These are phyloP conservation scores for Stagonosporopsis rhizophila DNA, from an alignment of 2,329 filamentous ascomycete genomes.

Conservation along the genomic window DNA sequence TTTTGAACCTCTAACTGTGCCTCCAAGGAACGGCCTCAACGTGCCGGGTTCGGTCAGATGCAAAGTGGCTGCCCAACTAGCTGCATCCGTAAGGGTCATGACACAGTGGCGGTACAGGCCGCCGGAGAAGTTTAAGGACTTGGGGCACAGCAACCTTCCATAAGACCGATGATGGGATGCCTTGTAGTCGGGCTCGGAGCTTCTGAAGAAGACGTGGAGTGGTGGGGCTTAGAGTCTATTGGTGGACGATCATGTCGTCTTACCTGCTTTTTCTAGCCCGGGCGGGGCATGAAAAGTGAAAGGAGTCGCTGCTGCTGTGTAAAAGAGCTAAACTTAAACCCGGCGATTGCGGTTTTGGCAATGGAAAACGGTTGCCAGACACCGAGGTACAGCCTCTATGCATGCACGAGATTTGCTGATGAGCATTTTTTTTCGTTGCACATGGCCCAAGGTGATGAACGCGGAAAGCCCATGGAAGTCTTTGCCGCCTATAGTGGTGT, in stretches of 20 bases:
- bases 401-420: constrained; percentile 15
- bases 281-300: constrained; percentile 17
- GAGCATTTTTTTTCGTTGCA: constrained; percentile 12
- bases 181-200: constrained; percentile 32
- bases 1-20: constrained; percentile 7
- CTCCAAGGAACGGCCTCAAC: constrained; percentile 1
- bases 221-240: constrained; percentile 9
- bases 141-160: constrained; percentile 34
- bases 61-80: constrained; percentile 25
- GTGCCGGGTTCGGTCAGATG: constrained; percentile 32
- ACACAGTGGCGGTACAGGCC: constrained; percentile 34
- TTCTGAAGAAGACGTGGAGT: constrained; percentile 15
- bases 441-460: neutral
- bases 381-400: constrained; percentile 17
- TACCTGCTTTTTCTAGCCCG: constrained; percentile 34
- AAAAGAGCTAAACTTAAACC: constrained; percentile 39
- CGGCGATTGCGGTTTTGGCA: constrained; percentile 17
- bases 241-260: constrained; percentile 24
- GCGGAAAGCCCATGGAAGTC: neutral
- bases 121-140: constrained; percentile 19
- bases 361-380: constrained; percentile 13
- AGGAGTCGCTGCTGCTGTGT: constrained; percentile 21
- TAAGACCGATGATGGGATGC: constrained; percentile 35
- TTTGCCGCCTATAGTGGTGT: constrained; percentile 2
- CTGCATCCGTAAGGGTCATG: constrained; percentile 39